A percentile compares a stretch with the other conserved stretches of the same genome.
These are phyloP conservation scores for Naematelia encephala DNA, from an alignment of 768 basidiomycete species.

Conservation along the genomic window DNA sequence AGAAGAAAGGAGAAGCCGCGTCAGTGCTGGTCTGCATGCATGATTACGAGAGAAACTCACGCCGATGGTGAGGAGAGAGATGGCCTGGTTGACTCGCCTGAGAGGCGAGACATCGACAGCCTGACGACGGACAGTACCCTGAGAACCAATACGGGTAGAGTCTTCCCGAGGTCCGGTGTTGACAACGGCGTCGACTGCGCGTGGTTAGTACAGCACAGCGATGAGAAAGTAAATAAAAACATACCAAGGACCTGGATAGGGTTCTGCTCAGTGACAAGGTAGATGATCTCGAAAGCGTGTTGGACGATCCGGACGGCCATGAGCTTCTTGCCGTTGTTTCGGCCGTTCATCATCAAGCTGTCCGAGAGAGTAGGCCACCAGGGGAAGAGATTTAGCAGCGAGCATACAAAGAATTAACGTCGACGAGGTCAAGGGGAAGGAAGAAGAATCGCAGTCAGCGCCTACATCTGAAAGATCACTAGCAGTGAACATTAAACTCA, in stretches of 20 bases:
- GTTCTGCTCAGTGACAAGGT: constrained; percentile 99
- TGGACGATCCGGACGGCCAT: constrained; percentile 98
- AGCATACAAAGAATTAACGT: no score
- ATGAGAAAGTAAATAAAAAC: background rate
- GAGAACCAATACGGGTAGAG: constrained; percentile 98
- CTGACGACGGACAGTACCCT: constrained; percentile 98
- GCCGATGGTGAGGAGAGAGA: constrained; percentile 90
- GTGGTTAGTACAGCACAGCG: background rate
- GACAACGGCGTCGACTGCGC: constrained; percentile 88
- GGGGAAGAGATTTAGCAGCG: no score
- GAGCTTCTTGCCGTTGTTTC: constrained; percentile 99
- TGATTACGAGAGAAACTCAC: constrained; percentile 58
- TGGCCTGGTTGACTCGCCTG: constrained; percentile 94
- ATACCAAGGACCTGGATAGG: constrained; percentile 78
- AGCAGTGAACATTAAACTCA: no score
- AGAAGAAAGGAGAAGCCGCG: background rate
- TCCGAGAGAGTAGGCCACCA: no score
- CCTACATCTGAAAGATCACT: background rate
- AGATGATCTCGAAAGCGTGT: constrained; percentile 99
- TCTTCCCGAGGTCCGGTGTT: constrained; percentile 99
- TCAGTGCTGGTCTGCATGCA: background rate
- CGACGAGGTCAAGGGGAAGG: background rate
- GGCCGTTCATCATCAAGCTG: constrained; percentile 99
- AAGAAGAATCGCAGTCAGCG: background rate
- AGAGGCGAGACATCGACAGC: constrained; percentile 99